These are phyloP conservation scores for Vaccinium vitisidaea DNA, from an alignment of 148 eudicot genomes.

Conservation along the genomic window DNA sequence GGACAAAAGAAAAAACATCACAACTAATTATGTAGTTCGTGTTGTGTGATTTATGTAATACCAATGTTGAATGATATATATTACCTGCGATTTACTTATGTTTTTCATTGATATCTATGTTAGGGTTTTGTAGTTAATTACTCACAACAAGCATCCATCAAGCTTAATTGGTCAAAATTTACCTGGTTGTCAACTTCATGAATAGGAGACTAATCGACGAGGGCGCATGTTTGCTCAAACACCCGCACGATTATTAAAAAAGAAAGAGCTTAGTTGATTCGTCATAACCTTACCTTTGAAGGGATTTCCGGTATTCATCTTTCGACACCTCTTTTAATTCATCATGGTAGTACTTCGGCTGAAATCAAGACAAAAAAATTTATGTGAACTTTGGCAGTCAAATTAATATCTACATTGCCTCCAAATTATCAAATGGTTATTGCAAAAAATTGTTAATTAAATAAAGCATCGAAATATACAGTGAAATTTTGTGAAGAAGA, in stretches of 20 bases:
- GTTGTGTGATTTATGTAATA: too few species aligned
- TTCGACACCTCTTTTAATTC: background rate
- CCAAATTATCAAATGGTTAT: background rate
- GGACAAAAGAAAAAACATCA: too few species aligned
- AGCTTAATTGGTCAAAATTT: too few species aligned
- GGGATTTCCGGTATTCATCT: background rate
- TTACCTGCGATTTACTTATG: too few species aligned
- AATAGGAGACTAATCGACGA: background rate
- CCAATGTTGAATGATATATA: too few species aligned
- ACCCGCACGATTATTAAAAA: background rate
- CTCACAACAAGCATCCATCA: too few species aligned
- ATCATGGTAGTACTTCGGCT: background rate
- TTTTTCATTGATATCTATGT: too few species aligned
- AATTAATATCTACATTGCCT: background rate
- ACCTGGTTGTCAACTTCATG: too few species aligned
- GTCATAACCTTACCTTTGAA: background rate
- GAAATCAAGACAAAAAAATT: background rate
- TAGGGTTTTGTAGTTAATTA: too few species aligned
- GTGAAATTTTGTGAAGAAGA: background rate
- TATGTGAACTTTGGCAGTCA: background rate
- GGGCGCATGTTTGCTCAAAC: too few species aligned
- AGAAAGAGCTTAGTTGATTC: background rate
- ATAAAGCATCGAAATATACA: background rate
- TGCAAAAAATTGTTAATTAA: background rate
- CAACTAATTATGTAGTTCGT: too few species aligned